These are phyloP conservation scores for Angomonas deanei DNA, from an alignment of 208 protist species.

Conservation along the genomic window DNA sequence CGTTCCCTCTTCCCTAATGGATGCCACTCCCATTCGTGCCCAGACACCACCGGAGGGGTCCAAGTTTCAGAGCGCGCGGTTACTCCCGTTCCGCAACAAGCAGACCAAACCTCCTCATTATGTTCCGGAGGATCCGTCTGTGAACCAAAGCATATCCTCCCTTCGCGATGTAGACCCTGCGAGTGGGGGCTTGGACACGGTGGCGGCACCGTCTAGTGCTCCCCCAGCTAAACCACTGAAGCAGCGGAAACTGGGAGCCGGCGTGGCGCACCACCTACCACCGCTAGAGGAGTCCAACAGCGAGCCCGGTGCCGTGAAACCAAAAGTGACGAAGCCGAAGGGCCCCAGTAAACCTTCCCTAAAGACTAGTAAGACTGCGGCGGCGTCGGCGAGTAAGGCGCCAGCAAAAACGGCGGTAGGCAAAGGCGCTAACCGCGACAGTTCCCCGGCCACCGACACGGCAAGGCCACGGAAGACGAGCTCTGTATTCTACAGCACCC, in stretches of 20 bases:
- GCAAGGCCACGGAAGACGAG: not conserved
- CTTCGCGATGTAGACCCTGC: constrained; percentile 2
- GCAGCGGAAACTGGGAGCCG: not conserved
- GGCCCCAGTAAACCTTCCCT: not conserved
- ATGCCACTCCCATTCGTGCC: not conserved
- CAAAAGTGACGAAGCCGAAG: constrained; percentile 1
- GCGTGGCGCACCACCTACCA: constrained; percentile 1
- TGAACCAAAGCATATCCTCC: not conserved
- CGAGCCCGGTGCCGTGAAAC: constrained; percentile 1
- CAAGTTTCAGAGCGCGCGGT: not conserved
- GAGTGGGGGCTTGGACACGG: constrained; percentile 10
- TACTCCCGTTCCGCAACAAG: constrained; percentile 3
- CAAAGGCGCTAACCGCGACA: too few relatives aligned
- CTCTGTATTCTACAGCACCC: not conserved
- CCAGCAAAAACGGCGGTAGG: not conserved
- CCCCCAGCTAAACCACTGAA: not conserved
- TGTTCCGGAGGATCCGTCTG: not conserved
- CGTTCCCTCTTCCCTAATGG: not conserved
- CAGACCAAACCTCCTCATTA: constrained; percentile 2
- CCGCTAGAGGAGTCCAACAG: not conserved
- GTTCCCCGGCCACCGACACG: too few relatives aligned
- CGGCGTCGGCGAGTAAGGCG: not conserved
- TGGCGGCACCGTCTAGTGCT: constrained; percentile 18
- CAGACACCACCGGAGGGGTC: not conserved
- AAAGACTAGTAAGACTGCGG: not conserved